Percentiles rank a stretch among this genome's conserved stretches.
These are phyloP conservation scores for Wickerhamiella hasegawae DNA, from an alignment of 805 yeast genomes.

Conservation along the genomic window DNA sequence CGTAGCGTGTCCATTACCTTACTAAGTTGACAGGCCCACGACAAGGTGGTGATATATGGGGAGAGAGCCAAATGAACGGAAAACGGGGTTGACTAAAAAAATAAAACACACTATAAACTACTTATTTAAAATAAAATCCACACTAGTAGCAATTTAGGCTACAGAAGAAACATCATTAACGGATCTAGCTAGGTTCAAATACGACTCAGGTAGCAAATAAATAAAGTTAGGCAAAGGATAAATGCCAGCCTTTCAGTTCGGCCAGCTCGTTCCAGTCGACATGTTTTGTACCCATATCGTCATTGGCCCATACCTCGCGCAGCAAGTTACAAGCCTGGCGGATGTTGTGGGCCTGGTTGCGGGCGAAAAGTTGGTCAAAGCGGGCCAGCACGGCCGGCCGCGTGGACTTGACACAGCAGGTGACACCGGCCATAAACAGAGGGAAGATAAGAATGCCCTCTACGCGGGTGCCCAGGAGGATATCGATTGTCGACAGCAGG, in stretches of 20 bases:
- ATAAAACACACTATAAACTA: too few species aligned
- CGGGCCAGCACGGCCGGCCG: constrained; percentile 35
- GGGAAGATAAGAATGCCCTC: constrained; percentile 67
- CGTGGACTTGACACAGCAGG: constrained; percentile 37
- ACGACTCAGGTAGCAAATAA: too few species aligned
- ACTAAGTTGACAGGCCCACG: not conserved
- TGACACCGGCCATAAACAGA: constrained; percentile 60
- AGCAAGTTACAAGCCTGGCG: constrained; percentile 27
- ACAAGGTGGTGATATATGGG: not conserved
- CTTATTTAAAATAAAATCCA: too few species aligned
- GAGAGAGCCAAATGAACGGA: too few species aligned
- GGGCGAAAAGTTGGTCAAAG: constrained; percentile 37
- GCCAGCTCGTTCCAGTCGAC: constrained; percentile 64
- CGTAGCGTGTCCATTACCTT: constrained; percentile 10
- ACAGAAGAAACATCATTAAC: too few species aligned
- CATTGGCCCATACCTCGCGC: constrained; percentile 29
- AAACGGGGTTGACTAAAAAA: too few species aligned
- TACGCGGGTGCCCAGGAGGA: constrained; percentile 46
- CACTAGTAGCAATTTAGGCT: too few species aligned
- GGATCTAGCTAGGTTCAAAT: too few species aligned
- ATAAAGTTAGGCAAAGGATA: constrained; percentile 36
- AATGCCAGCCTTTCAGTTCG: constrained; percentile 55
- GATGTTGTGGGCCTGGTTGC: constrained; percentile 56
- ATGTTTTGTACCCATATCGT: constrained; percentile 36
- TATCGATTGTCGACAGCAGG: constrained; percentile 39